phyloP scores from a whole-genome alignment of 2,329 filamentous ascomycete genomes.

The Talaromyces sp. region DNA sequence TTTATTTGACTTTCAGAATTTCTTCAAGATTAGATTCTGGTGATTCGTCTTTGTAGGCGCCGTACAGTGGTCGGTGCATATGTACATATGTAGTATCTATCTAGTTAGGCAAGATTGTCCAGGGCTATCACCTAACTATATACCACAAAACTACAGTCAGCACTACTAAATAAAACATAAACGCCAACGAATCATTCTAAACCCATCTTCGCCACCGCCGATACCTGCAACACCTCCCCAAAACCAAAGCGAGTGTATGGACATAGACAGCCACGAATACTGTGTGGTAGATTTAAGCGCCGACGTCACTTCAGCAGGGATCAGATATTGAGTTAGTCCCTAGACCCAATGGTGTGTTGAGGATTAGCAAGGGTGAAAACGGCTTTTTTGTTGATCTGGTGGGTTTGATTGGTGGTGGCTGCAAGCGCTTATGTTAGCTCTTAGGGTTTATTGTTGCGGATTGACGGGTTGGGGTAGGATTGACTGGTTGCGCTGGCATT shows the following conservation, averaged over 20 bases:
- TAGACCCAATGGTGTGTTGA: neutral
- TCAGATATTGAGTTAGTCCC: neutral
- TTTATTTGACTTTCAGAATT: neutral
- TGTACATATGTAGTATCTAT: neutral
- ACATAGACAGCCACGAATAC: neutral
- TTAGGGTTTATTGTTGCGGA: constrained; percentile 4
- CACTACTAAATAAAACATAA: neutral
- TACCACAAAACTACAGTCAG: neutral
- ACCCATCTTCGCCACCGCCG: neutral
- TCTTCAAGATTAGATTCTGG: neutral
- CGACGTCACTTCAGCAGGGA: constrained; percentile 13
- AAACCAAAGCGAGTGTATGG: neutral
- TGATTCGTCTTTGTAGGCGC: neutral
- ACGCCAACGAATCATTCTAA: neutral
- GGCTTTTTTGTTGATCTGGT: neutral
- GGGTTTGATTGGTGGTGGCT: neutral
- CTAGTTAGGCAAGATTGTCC: neutral
- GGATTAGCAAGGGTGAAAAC: neutral
- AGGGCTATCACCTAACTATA: neutral
- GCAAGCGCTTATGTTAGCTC: neutral
- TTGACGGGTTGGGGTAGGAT: neutral
- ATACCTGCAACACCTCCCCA: neutral
- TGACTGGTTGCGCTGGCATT: constrained; percentile 1
- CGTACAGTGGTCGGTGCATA: neutral
- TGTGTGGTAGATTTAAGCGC: constrained; percentile 16